Evolutionary conservation across 106 monocot genomes (phyloP), one percentile per base, ranked within the genome.

Genomic region (Acanthochlamys bracteata): DNA sequence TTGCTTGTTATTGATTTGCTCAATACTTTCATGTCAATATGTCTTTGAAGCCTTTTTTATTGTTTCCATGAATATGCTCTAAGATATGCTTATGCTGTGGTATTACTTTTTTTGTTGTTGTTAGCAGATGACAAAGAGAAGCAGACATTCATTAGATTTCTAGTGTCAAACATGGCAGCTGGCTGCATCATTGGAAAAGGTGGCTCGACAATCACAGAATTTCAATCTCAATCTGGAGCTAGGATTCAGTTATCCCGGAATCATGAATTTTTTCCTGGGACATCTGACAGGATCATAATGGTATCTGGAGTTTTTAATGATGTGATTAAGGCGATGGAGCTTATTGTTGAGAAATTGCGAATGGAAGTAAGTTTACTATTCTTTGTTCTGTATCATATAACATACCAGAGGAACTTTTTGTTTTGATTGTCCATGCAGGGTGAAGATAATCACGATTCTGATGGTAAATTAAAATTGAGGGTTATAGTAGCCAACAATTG

Each of bases 111-210:
- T 4, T 4, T 57, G 33, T 68, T 57, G 0, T 25, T 53, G 13
- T 66, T 57, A 10, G 25, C 74, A 92, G 88, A 92, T 80, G 85
- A 89, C 12, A 88, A 81, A 68, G 92, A 86, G 55, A 89, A 78
- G 66, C 52, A 70, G 4, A 92, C 88, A 51, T 80, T 92, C 52
- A 57, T 98, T 49, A 78, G 92, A 66, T 83, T 98, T 46, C 92
- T 98, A 46, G 88, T 98, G 20, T 92, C 98, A 57, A 98, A 98
- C 70, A 92, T 83, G 21, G 85, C 83, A 16, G 98, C 98, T 69
- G 98, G 98, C 51, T 82, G 85, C 66, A 86, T 98, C 24, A 98
- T 98, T 71, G 98, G 98, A 66, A 98, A 92, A 83, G 98, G 98
- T 65, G 98, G 98, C 65, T 74, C 83, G 45, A 92, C 98, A 10